Percentiles rank a stretch among this genome's conserved stretches.
These are phyloP conservation scores for Aspergillus wentii DNA, from an alignment of 495 filamentous ascomycete genomes.

Conservation along the genomic window DNA sequence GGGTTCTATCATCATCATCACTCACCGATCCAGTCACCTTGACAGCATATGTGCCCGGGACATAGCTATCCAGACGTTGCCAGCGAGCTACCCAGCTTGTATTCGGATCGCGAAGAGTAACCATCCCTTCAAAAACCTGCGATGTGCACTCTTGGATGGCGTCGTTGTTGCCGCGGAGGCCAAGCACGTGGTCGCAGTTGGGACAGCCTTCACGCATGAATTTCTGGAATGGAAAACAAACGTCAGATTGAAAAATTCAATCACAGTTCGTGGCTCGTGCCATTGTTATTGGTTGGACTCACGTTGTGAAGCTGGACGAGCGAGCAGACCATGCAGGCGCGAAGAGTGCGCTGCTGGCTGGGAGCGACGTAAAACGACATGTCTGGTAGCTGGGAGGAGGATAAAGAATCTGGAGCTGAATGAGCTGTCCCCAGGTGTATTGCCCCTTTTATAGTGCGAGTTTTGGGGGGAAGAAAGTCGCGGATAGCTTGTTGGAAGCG, in stretches of 20 bases:
- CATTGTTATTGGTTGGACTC: conserved; percentile 21
- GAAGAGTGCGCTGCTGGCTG: conserved; percentile 69
- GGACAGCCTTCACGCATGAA: conserved; percentile 86
- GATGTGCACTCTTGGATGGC: conserved; percentile 89
- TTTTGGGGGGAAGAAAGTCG: not conserved
- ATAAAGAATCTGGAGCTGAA: not conserved
- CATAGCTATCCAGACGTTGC: conserved; percentile 85
- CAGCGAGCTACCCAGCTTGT: conserved; percentile 89
- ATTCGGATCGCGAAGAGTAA: conserved; percentile 70
- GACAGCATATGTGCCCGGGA: conserved; percentile 83
- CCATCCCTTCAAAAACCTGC: conserved; percentile 86
- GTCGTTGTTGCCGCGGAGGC: conserved; percentile 72
- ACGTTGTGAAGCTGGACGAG: conserved; percentile 78
- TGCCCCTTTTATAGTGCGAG: no score
- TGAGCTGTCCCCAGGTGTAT: no score
- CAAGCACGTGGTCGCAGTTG: conserved; percentile 90
- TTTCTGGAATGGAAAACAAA: no score
- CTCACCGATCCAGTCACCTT: conserved; percentile 78
- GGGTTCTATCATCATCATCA: conserved; percentile 9
- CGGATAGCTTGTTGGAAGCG: not conserved
- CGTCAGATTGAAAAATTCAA: no score
- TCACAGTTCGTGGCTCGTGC: no score
- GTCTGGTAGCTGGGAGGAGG: not conserved
- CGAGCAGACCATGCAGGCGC: conserved; percentile 97
- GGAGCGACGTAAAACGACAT: conserved; percentile 58